A percentile compares a stretch with the other conserved stretches of the same genome.
phyloP scores from a whole-genome alignment of 306 rosid species.

The Oxytropis ochrocephala region DNA sequence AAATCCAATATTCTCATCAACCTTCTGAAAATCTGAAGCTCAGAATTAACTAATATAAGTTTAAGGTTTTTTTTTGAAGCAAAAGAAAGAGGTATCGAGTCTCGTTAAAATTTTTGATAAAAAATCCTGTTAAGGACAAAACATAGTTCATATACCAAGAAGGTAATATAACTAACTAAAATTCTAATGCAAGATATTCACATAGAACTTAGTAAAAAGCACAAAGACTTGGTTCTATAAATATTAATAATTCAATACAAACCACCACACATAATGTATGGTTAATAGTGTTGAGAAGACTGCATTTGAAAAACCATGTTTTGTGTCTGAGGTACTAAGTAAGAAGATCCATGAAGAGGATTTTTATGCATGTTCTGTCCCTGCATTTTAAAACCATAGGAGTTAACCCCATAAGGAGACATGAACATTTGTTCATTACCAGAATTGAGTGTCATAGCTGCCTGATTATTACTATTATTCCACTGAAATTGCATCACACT shows the following conservation, averaged over 20 bases:
- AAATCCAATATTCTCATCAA: constrained; percentile 19
- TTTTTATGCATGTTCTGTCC: constrained; percentile 42
- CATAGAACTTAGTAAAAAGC: constrained; percentile 35
- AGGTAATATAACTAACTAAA: constrained; percentile 17
- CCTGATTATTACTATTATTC: constrained; percentile 47
- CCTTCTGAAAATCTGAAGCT: constrained; percentile 4
- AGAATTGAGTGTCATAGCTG: constrained; percentile 38
- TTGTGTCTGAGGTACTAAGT: constrained; percentile 55
- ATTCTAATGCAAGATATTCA: constrained; percentile 50
- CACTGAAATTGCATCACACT: constrained; percentile 43
- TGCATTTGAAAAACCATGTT: constrained; percentile 70
- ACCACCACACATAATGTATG: constrained; percentile 36
- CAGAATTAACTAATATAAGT: not conserved
- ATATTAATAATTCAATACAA: constrained; percentile 14
- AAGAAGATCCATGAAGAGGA: constrained; percentile 44
- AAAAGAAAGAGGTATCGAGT: too few relatives aligned
- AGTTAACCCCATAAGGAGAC: constrained; percentile 39
- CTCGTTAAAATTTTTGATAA: too few relatives aligned
- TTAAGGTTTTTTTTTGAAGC: too few relatives aligned
- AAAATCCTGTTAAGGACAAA: too few relatives aligned
- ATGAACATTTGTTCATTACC: constrained; percentile 42
- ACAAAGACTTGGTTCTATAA: constrained; percentile 29
- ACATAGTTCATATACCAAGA: constrained; percentile 26
- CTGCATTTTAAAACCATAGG: constrained; percentile 43
- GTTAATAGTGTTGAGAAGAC: constrained; percentile 42